These are phyloP conservation scores for Pochonia chlamydosporia DNA, from an alignment of 2,329 filamentous ascomycete species.

Conservation along the genomic window DNA sequence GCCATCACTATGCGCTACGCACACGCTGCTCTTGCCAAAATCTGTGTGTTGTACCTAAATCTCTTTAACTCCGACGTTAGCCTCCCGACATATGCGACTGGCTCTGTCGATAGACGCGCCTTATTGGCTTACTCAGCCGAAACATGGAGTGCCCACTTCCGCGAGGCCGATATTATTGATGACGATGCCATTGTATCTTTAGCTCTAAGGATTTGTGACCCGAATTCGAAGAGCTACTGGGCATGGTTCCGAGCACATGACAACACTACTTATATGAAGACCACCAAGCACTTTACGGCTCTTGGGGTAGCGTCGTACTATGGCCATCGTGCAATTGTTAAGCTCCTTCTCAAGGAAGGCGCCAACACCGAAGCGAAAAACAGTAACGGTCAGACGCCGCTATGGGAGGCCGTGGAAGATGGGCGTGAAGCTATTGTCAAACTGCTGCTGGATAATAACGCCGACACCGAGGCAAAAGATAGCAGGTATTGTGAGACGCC, in stretches of 20 bases:
- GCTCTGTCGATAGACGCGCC: not conserved
- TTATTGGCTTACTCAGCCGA: conserved; percentile 18
- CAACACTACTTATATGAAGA: not conserved
- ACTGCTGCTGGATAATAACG: not conserved
- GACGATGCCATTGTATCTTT: conserved; percentile 5
- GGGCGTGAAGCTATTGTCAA: not conserved
- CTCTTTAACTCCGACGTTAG: not conserved
- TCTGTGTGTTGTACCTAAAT: not conserved
- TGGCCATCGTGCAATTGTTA: conserved; percentile 9
- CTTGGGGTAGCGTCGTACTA: not conserved
- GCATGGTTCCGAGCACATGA: conserved; percentile 2
- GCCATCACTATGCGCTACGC: not conserved
- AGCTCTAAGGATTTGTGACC: conserved; percentile 11
- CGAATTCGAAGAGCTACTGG: conserved; percentile 8
- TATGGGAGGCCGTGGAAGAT: not conserved
- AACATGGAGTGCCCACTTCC: conserved; percentile 16
- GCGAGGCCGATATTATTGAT: conserved; percentile 9
- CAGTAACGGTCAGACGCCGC: not conserved
- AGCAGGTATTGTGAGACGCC: not conserved
- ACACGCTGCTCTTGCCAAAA: not conserved
- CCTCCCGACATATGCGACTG: not conserved
- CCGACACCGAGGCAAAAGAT: conserved; percentile 3
- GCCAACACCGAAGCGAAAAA: not conserved
- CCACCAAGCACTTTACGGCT: not conserved
- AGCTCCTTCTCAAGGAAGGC: conserved; percentile 8